Conservation (phyloP, 345 rosid genomes). For the Gossypium mustelinum region DNA sequence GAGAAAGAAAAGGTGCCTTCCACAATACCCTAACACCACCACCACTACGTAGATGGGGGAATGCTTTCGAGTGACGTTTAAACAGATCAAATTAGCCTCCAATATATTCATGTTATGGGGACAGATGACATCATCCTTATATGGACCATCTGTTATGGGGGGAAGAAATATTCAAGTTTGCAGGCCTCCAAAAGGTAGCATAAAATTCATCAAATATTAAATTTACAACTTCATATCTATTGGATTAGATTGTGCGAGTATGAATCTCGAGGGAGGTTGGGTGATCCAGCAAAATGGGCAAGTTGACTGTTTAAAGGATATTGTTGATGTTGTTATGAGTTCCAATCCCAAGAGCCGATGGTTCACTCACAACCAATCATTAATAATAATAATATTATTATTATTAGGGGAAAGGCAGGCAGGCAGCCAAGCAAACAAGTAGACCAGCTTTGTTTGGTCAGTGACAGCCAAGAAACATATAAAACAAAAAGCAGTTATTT, state of each 20-base stretch:
- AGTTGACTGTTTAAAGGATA: neutral
- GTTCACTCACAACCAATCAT: conserved; percentile 45
- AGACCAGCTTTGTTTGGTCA: conserved; percentile 16
- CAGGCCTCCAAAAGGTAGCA: neutral
- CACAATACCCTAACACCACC: neutral
- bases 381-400: conserved; percentile 5
- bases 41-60: neutral
- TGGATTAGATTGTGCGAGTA: too few relatives aligned
- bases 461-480: conserved; percentile 27
- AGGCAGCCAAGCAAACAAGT: neutral
- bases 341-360: conserved; percentile 24
- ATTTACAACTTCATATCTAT: too few relatives aligned
- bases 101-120: neutral
- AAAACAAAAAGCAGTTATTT: conserved; percentile 14
- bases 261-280: neutral
- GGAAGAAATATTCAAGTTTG: neutral
- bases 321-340: neutral
- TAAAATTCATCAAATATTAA: neutral
- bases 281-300: neutral
- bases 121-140: neutral
- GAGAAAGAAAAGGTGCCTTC: neutral
- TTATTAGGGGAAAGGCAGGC: neutral
- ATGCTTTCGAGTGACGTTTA: conserved; percentile 21
- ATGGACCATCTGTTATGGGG: neutral
- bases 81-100: neutral